phyloP scores from a whole-genome alignment of 108 stramenopile species.

The Pinguiococcus pyrenoidosus region DNA sequence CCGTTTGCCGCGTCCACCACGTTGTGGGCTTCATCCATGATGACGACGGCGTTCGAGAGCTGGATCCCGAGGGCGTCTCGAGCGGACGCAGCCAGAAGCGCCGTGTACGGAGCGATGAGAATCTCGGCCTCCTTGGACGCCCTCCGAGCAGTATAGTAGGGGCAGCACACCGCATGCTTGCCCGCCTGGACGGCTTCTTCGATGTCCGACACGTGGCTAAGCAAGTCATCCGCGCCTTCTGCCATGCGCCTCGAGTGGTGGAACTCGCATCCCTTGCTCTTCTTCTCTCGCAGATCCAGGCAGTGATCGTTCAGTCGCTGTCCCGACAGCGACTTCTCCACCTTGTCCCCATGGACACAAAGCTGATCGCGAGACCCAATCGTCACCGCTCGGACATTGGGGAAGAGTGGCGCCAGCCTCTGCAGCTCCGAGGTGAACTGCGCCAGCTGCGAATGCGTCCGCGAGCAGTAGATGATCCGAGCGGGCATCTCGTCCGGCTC shows the following conservation, averaged over 20 bases:
- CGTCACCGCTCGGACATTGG: too few relatives aligned
- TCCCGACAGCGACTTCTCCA: slow-evolving; percentile 6
- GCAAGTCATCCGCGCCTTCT: slow-evolving; percentile 59
- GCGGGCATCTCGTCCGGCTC: too few relatives aligned
- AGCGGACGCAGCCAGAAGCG: slow-evolving; percentile 50
- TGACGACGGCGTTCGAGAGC: slow-evolving; percentile 56
- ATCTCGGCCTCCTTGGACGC: slow-evolving; percentile 68
- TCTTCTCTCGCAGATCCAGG: slow-evolving; percentile 68
- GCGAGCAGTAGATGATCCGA: slow-evolving; percentile 63
- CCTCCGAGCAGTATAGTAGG: slow-evolving; percentile 79
- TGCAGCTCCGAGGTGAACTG: slow-evolving; percentile 80
- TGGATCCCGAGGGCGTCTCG: slow-evolving; percentile 60
- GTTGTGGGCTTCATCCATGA: slow-evolving; percentile 97
- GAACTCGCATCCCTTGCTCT: slow-evolving; percentile 46
- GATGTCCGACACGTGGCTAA: slow-evolving; percentile 64
- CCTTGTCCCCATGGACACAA: slow-evolving; percentile 71
- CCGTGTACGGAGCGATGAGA: slow-evolving; percentile 76
- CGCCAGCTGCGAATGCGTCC: slow-evolving; percentile 91
- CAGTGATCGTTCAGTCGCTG: slow-evolving; percentile 78
- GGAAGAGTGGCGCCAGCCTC: too few relatives aligned
- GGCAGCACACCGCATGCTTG: slow-evolving; percentile 54
- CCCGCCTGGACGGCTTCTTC: slow-evolving; percentile 70
- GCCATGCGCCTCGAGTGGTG: slow-evolving; percentile 43
- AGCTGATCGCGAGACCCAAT: too few relatives aligned
- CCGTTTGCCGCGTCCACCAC: slow-evolving; percentile 61